These are phyloP conservation scores for Lipomyces yamadae DNA, from an alignment of 805 yeast species.

Conservation along the genomic window DNA sequence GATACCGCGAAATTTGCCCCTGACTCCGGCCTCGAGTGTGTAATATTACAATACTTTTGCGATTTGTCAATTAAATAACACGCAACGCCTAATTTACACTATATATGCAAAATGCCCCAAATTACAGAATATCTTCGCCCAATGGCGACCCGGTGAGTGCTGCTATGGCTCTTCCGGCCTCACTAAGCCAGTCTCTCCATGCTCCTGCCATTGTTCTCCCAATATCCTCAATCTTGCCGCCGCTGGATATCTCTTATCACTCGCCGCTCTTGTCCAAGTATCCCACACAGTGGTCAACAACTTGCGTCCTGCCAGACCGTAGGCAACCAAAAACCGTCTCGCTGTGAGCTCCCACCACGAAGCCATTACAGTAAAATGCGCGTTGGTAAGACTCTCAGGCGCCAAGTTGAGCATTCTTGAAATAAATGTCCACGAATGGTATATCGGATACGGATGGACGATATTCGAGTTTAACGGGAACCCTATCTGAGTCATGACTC, in stretches of 20 bases:
- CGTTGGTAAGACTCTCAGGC: constrained; percentile 56
- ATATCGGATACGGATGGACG: constrained; percentile 61
- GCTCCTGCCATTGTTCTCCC: constrained; percentile 75
- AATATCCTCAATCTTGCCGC: constrained; percentile 76
- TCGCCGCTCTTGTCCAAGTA: constrained; percentile 59
- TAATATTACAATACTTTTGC: not conserved
- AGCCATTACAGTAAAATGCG: constrained; percentile 72
- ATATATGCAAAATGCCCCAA: not conserved
- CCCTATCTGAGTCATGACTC: constrained; percentile 66
- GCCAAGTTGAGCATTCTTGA: constrained; percentile 72
- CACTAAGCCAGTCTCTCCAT: constrained; percentile 54
- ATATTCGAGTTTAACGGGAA: constrained; percentile 37
- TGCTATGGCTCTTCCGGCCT: constrained; percentile 50
- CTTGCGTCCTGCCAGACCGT: constrained; percentile 74
- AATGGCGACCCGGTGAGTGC: not conserved
- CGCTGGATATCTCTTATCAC: constrained; percentile 65
- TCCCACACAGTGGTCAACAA: constrained; percentile 54
- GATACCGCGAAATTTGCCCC: no score
- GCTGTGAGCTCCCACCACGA: constrained; percentile 95
- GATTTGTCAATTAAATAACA: not conserved
- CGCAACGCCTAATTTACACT: not conserved
- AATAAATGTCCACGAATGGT: constrained; percentile 69
- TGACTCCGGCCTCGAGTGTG: no score
- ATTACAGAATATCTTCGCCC: not conserved
- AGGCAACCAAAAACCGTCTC: constrained; percentile 56